Conservation (phyloP, 1,139 yeast genomes). For the Pichia norvegensis region DNA sequence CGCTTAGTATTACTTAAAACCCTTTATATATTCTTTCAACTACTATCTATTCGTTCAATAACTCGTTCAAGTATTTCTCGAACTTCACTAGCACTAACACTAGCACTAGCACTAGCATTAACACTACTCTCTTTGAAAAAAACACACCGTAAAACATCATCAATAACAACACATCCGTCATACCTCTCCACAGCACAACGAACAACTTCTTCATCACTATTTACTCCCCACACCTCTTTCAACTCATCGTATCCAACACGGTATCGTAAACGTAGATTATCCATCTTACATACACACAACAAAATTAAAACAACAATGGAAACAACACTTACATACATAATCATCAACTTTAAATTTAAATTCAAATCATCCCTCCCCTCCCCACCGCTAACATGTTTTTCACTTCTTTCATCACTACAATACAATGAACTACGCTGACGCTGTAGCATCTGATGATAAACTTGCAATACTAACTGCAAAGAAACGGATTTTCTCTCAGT, state of each 20-base stretch:
- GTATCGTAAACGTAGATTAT: not conserved
- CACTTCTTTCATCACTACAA: no score
- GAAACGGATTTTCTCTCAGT: not conserved
- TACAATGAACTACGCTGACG: not conserved
- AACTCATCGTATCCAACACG: not conserved
- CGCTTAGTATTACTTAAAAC: constrained; percentile 20
- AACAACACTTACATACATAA: no score
- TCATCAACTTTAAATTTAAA: no score
- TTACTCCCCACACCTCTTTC: not conserved
- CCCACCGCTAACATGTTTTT: not conserved
- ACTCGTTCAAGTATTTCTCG: not conserved
- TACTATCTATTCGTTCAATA: not conserved
- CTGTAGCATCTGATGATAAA: not conserved
- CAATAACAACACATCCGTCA: not conserved
- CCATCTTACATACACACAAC: not conserved
- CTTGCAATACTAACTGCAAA: not conserved
- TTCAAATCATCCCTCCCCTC: not conserved
- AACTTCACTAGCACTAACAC: not conserved
- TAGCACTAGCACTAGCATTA: not conserved
- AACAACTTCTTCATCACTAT: not conserved
- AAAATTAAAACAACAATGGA: no score
- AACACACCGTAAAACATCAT: not conserved
- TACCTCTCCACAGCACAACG: not conserved
- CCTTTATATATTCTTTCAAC: not conserved
- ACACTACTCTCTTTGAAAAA: not conserved